Evolutionary conservation across 75 land plant genomes (phyloP), one percentile per base, ranked within the genome.

Genomic region (Sequoiadendron giganteum): DNA sequence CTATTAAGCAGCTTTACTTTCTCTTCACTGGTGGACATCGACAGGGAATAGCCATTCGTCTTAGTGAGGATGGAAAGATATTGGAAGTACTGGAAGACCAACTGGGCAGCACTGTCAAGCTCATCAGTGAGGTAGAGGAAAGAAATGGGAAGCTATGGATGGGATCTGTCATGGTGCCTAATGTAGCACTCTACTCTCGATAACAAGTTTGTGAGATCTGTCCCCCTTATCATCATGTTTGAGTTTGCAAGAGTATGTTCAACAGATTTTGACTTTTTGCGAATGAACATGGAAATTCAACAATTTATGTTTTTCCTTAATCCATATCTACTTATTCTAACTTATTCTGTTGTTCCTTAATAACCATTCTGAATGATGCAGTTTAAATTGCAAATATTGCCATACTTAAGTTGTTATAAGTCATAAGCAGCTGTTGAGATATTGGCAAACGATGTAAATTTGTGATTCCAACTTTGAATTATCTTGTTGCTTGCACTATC

Each of bases 71-170:
- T 3, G 96, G 96, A 42, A 89, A 95, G 88, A 85, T 94, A 28
- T 52, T 95, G 36, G 90, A 95, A 43, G 90, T 91, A 0, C 58
- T 95, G 72, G 92, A 90, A 68, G 93, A 91, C 49, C 43, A 84
- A 39, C 18, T 30, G 14, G 95, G 95, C 10, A 77, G 48, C 86
- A 85, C 83, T 10, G 87, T 86, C 25, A 91, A 61, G 85, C 88
- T 88, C n/a, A 55, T 94, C 30, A 92, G 94, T 89, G 92, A 92
- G 56, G 94, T 93, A 7, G 97, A 96, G 75, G 97, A 96, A 82
- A 77, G 90, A 36, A 89, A 95, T 88, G 95, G 95, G 6, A 89
- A 87, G 89, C 78, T 96, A 36, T 96, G 97, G 97, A 85, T 96
- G 90, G 97, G 95, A 14, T 95, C 97, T 16, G 97, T 96, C 3